Evolutionary conservation across 768 basidiomycete species (phyloP).

Genomic region (Amanita exitialis): DNA sequence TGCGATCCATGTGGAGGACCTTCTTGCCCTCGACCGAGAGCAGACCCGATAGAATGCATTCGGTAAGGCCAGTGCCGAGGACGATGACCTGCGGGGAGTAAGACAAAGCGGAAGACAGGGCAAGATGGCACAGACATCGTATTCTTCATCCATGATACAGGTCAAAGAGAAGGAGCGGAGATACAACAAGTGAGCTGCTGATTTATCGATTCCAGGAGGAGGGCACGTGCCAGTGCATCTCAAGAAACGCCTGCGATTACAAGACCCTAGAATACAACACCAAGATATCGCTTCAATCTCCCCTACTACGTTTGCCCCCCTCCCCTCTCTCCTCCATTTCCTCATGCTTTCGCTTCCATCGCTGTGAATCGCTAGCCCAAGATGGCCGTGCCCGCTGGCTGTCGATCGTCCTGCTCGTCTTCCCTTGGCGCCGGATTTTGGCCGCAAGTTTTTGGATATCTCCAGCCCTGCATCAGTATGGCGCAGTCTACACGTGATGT

Average conservation of each 20-base stretch:
- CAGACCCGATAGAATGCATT: constrained; percentile 96
- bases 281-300: neutral
- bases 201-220: constrained; percentile 4
- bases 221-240: constrained; percentile 3
- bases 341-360: constrained; percentile 2
- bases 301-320: constrained; percentile 2
- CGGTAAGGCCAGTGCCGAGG: constrained; percentile 94
- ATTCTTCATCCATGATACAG: constrained; percentile 91
- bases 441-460: constrained; percentile 26
- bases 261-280: neutral
- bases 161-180: neutral
- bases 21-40: constrained; percentile 99
- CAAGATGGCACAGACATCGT: constrained; percentile 55
- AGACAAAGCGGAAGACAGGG: constrained; percentile 5
- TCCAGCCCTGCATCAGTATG: constrained; percentile 6
- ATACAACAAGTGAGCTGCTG: neutral
- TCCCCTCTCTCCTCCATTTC: neutral
- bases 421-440: constrained; percentile 17
- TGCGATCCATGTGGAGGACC: constrained; percentile 97
- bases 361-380: neutral
- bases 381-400: constrained; percentile 5
- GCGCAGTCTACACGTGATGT: neutral
- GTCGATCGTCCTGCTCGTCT: neutral
- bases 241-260: neutral
- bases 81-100: constrained; percentile 59